Evolutionary conservation across 2,329 filamentous ascomycete species (phyloP).

Genomic region (Stylonectria norvegica): DNA sequence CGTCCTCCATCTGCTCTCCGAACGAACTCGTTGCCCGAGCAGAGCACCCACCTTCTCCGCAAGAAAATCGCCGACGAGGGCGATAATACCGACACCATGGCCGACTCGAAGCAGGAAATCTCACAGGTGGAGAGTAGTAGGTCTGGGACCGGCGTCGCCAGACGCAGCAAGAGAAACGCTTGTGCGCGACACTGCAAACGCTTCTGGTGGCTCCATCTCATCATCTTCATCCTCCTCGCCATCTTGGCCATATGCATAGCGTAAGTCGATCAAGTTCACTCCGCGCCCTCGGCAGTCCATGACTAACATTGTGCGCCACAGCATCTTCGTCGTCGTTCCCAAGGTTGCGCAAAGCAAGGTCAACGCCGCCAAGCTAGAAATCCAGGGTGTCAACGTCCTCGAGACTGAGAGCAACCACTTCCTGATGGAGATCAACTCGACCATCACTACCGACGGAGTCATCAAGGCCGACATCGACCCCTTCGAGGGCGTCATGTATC

Average conservation of each 20-base stretch:
- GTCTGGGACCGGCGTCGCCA: conserved; percentile 17
- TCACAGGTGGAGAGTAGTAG: conserved; percentile 36
- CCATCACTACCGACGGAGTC: conserved; percentile 49
- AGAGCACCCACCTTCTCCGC: no score
- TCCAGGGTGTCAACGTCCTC: conserved; percentile 50
- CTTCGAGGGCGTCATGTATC: conserved; percentile 54
- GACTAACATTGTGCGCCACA: conserved; percentile 23
- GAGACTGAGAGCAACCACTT: conserved; percentile 44
- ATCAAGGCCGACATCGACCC: conserved; percentile 49
- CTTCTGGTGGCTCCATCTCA: conserved; percentile 61
- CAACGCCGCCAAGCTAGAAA: conserved; percentile 48
- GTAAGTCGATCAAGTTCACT: conserved; percentile 42
- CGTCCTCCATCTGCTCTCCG: conserved; percentile 1
- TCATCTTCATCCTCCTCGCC: conserved; percentile 47
- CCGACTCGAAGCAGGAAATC: conserved; percentile 33
- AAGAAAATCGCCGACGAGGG: no score
- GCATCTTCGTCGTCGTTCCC: conserved; percentile 55
- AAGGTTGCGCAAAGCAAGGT: conserved; percentile 56
- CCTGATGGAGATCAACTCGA: conserved; percentile 54
- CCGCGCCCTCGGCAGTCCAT: neutral
- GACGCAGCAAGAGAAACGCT: conserved; percentile 34
- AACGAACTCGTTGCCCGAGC: no score
- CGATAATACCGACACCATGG: conserved; percentile 4
- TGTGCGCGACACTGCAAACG: conserved; percentile 48
- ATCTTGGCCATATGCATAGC: conserved; percentile 56